phyloP scores from a whole-genome alignment of 2,329 filamentous ascomycete genomes.

The Colletotrichum costaricense region DNA sequence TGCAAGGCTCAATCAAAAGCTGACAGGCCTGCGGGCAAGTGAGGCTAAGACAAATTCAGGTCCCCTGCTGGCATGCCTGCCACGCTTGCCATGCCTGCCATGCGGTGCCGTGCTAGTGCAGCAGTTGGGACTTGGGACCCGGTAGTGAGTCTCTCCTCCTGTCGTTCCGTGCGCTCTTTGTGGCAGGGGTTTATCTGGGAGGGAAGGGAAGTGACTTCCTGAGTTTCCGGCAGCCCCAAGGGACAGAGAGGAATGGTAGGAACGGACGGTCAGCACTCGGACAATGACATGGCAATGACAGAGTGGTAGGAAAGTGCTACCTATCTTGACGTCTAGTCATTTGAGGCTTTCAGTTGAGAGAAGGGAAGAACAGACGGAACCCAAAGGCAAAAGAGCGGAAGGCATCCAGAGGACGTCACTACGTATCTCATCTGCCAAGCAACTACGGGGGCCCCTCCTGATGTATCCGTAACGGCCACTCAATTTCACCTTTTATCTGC shows the following conservation, averaged over 20 bases:
- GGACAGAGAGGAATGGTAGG: neutral
- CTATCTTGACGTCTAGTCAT: no score
- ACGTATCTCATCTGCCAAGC: neutral
- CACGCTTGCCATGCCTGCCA: conserved; percentile 5
- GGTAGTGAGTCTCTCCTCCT: conserved; percentile 9
- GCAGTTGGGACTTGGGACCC: neutral
- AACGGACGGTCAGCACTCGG: neutral
- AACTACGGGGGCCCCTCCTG: neutral
- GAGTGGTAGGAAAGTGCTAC: neutral
- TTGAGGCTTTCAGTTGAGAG: neutral
- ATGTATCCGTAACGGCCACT: conserved; percentile 24
- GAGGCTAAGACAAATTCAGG: conserved; percentile 23
- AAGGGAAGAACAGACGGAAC: neutral
- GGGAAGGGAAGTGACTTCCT: neutral
- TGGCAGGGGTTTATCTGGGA: neutral
- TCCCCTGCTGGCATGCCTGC: conserved; percentile 18
- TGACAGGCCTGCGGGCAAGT: neutral
- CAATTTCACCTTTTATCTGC: conserved; percentile 1
- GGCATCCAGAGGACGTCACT: neutral
- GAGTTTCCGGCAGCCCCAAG: neutral
- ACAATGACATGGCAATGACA: neutral
- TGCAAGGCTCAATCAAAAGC: no score
- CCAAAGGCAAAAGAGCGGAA: neutral
- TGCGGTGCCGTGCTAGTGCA: conserved; percentile 10
- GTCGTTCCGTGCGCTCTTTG: neutral